Conservation (phyloP, 176 grass and related monocot genomes). For the Carex myosuroides region DNA sequence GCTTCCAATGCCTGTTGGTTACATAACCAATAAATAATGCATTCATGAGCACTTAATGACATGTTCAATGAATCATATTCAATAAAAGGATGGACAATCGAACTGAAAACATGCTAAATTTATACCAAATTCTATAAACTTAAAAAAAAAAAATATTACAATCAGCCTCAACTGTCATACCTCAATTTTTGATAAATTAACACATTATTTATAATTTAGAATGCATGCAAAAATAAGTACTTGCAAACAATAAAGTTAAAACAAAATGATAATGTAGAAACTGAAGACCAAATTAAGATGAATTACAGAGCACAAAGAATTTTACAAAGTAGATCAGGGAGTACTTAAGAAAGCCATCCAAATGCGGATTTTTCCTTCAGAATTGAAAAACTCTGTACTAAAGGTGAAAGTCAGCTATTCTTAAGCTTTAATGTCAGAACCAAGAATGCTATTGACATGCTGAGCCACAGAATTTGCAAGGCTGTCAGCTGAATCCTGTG, state of each 20-base stretch:
- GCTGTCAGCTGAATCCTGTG: conserved; percentile 49
- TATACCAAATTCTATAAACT: not conserved
- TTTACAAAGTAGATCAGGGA: not conserved
- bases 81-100: not conserved
- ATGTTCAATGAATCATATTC: not conserved
- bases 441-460: conserved; percentile 50
- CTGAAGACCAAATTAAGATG: not conserved
- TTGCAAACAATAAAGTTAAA: not conserved
- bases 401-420: not conserved
- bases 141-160: not conserved
- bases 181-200: not conserved
- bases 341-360: not conserved
- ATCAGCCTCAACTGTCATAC: not conserved
- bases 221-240: not conserved
- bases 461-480: conserved; percentile 56
- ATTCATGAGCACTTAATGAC: not conserved
- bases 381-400: not conserved
- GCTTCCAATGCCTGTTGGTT: not conserved
- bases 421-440: conserved; percentile 11
- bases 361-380: not conserved
- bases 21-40: not conserved
- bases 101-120: not conserved
- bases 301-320: not conserved
- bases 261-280: not conserved
- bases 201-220: not conserved